Evolutionary conservation across 148 eudicot genomes (phyloP).

Genomic region (Cornus suecica): DNA sequence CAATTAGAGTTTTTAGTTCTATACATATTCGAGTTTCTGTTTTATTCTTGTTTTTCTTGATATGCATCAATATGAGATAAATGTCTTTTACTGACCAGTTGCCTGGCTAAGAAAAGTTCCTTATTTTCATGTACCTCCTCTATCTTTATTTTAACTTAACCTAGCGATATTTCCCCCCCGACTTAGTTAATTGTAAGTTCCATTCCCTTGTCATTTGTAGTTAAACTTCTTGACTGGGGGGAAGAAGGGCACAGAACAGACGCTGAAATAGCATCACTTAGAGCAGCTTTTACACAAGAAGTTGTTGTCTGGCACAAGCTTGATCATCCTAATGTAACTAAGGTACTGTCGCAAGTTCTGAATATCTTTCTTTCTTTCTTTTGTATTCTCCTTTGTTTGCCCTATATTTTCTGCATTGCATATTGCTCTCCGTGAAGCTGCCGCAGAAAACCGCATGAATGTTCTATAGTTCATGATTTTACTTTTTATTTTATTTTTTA

Average conservation of each 20-base stretch:
- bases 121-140: not conserved
- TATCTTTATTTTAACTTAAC: not conserved
- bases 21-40: not conserved
- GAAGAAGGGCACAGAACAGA: constrained; percentile 88
- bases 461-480: not conserved
- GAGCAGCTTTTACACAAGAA: constrained; percentile 85
- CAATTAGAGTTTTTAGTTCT: not conserved
- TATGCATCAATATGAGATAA: not conserved
- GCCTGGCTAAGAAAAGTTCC: not conserved
- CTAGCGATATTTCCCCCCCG: not conserved
- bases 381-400: too few species aligned
- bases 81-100: not conserved
- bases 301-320: constrained; percentile 90
- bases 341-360: constrained; percentile 37
- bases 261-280: constrained; percentile 65
- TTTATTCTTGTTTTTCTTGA: not conserved
- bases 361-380: constrained; percentile 1
- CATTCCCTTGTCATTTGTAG: constrained; percentile 31
- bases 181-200: constrained; percentile 3
- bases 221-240: constrained; percentile 92
- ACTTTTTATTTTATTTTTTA: not conserved
- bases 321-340: constrained; percentile 90
- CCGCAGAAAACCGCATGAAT: not conserved
- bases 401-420: not conserved
- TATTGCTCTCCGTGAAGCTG: not conserved